Percentiles rank a stretch among this genome's conserved stretches.
phyloP scores from a whole-genome alignment of 345 rosid genomes.

The Hirschfeldia incana region DNA sequence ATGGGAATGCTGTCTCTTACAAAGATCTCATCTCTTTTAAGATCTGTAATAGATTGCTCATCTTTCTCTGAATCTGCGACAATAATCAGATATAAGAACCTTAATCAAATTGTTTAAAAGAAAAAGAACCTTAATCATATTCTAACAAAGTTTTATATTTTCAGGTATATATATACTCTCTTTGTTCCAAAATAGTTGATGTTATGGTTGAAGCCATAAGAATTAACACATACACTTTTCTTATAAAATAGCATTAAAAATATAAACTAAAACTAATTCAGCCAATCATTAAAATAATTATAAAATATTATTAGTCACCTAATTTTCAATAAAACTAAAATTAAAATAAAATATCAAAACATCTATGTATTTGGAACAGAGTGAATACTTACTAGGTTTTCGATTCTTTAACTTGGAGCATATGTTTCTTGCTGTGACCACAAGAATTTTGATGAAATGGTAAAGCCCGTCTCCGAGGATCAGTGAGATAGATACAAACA shows the following conservation, averaged over 20 bases:
- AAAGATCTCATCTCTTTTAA: slow-evolving; percentile 44
- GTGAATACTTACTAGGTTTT: too few relatives aligned
- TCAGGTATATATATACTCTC: background rate
- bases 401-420: slow-evolving; percentile 37
- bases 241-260: too few relatives aligned
- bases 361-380: too few relatives aligned
- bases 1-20: slow-evolving; percentile 53
- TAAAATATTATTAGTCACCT: too few relatives aligned
- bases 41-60: slow-evolving; percentile 23
- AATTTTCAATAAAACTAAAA: too few relatives aligned
- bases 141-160: background rate
- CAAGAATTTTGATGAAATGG: slow-evolving; percentile 80
- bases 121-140: background rate
- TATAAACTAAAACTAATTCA: too few relatives aligned
- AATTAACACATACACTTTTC: too few relatives aligned
- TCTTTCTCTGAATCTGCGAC: slow-evolving; percentile 31
- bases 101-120: background rate
- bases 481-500: slow-evolving; percentile 76
- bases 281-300: too few relatives aligned
- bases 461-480: slow-evolving; percentile 93
- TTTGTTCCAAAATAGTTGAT: too few relatives aligned
- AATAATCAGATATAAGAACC: background rate
- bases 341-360: too few relatives aligned
- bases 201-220: too few relatives aligned
- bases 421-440: slow-evolving; percentile 54